Evolutionary conservation across 352 stramenopile species (phyloP), one percentile per base, ranked within the genome.

Genomic region (Phytopythium litorale): DNA sequence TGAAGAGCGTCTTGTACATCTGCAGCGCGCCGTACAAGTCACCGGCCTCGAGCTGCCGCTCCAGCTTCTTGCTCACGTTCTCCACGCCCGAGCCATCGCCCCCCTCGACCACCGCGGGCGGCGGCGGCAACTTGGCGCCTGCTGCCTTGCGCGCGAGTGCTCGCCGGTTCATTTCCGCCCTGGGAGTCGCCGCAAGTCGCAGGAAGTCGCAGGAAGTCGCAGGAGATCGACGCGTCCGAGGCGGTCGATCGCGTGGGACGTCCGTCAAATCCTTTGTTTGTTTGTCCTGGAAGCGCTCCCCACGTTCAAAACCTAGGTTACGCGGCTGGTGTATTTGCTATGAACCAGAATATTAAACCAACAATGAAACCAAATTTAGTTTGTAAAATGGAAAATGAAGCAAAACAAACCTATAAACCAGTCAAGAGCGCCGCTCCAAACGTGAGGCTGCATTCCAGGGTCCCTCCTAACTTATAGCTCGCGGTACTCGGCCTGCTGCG

Each of bases 1-100:
- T 94, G 69, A 92, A 94, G 19, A 96, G 75, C 65, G 86, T 94
- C 79, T 94, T 94, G 79, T 96, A 96, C 84, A 95, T 91, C 66
- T 96, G 88, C 63, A 96, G 63, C 58, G 88, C 88, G 56, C 87
- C 84, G 68, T 96, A 96, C 61, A 84, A 91, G 59, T 96, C 84
- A 15, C 84, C 84, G n/a, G 78, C 72, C 43, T 58, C 71, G 43
- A 95, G 73, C 72, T 92, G 83, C 58, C 66, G 66, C 63, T 91
- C 75, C 25, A 96, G 70, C 58, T 94, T 94, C 57, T 85, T 78
- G 19, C 65, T 78, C 33, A 95, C 86, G 56, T 92, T 93, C 54
- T 90, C 81, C 50, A 91, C 76, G 13, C 81, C 83, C 1, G 66
- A 72, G n/a, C 68, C 54, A 38, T 89, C 79, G 19, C 59, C 57